Evolutionary conservation across 140 eudicot species (phyloP), one percentile per base, ranked within the genome.

Genomic region (Flaveria floridana): DNA sequence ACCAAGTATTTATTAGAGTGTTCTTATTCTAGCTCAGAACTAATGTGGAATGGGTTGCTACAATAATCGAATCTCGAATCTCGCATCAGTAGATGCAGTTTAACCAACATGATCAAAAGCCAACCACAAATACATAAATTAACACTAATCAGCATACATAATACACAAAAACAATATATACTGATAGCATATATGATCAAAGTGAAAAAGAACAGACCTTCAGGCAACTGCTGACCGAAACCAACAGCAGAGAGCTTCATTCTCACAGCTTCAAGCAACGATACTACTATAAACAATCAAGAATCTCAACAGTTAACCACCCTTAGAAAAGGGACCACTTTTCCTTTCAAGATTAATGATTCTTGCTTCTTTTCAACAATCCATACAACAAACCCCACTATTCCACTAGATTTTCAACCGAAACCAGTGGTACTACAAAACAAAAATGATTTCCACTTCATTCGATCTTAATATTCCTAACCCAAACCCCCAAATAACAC

Each of bases 231-330:
- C 82, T 85, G 89, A 82, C 81, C 79, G 25, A 79, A 85, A 67
- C 84, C 89, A 41, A 69, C 81, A 71, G 89, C 80, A 72, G 86
- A 82, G 30, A 79, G 79, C 79, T 82, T 85, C 89, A 85, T 85
- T 51, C 69, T 61, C 64, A 73, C 74, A 71, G 84, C 80, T 68
- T 76, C 58, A 67, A 77, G 59, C 53, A 64, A 64, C 62, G 71
- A 42, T 78, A 75, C 37, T 68, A 52, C 81, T 81, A 76, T 50
- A 72, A 79, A 73, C 81, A 44, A 64, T 81, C 55, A 73, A 73
- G 65, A 84, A 85, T 56, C 76, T 57, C 78, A 82, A 79, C 41
- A 71, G 73, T 41, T 66, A 55, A 82, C 76, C 81, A 18, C 76
- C 64, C 48, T 28, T 52, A 41, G 47, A 73, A 73, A 72, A 82